These are phyloP conservation scores for Globisporangium mamillatum DNA, from an alignment of 352 stramenopile species.

Conservation along the genomic window DNA sequence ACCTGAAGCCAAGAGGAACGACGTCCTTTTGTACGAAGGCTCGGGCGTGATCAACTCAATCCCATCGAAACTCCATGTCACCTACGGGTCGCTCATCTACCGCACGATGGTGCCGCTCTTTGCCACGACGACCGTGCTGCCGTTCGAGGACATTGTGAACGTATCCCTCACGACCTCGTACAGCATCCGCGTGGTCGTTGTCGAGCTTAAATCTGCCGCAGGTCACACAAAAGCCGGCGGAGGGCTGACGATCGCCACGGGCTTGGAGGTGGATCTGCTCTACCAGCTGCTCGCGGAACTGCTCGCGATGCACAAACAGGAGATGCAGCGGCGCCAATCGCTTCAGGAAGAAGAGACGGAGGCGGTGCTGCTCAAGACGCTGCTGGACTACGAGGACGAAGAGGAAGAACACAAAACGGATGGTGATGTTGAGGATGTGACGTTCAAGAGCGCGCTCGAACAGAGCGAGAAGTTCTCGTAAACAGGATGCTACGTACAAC, in stretches of 20 bases:
- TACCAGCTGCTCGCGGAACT: conserved; percentile 71
- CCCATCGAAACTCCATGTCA: conserved; percentile 70
- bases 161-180: conserved; percentile 58
- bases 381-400: conserved; percentile 42
- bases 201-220: conserved; percentile 36
- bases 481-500: not conserved
- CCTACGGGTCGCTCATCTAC: conserved; percentile 70
- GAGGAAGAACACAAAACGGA: conserved; percentile 66
- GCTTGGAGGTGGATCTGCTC: conserved; percentile 71
- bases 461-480: conserved; percentile 2
- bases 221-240: conserved; percentile 36
- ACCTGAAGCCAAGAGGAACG: conserved; percentile 30
- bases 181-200: conserved; percentile 58
- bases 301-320: conserved; percentile 50
- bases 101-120: conserved; percentile 78
- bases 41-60: conserved; percentile 71
- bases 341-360: conserved; percentile 41
- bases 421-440: conserved; percentile 16
- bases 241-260: conserved; percentile 72
- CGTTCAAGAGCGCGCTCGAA: conserved; percentile 12
- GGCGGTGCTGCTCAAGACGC: conserved; percentile 39
- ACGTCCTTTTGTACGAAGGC: conserved; percentile 79
- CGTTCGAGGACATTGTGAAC: conserved; percentile 54
- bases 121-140: conserved; percentile 55
- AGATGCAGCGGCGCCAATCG: conserved; percentile 12